Evolutionary conservation across 371 early-diverging fungal genomes (phyloP), one percentile per base, ranked within the genome.

Genomic region (Fennellomyces sp.): DNA sequence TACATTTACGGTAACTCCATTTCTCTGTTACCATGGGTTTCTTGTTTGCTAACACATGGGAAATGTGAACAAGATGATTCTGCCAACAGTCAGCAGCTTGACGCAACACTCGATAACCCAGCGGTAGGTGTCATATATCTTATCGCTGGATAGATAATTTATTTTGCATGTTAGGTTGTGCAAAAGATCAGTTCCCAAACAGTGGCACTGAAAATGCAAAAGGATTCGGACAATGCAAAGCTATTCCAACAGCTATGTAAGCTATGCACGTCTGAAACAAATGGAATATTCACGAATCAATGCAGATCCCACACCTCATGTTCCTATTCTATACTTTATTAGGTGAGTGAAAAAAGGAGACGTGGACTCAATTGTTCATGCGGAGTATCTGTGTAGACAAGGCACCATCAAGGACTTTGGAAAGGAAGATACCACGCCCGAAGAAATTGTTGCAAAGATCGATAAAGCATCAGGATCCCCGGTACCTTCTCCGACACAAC

Each of bases 161-260:
- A 21, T 13, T 36, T 48, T 6, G 30, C 8, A 29, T 39, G 15
- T 13, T 26, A 63, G 63, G 52, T 63, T 10, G 35, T 63, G 45
- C 23, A 51, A 28, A 30, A 33, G 19, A 30, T 64, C 0, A 25
- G 30, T 21, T 19, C 48, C 2, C 38, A 45, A 17, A 26, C 68
- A 19, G 52, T 68, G 8, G 64, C 68, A 6, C 30, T 68, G 0
- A 47, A 55, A 28, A 59, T 68, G 64, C 49, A 56, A n/a, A 61
- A 52, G 42, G 60, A 56, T 13, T 62, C 66, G 5, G 66, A 63
- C 11, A 56, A 65, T 60, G 70, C 70, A 26, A 56, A 49, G 15
- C 27, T 70, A 19, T 70, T 70, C 55, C 47, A 51, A 12, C 70
- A 70, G 53, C 47, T 70, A 39, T 70, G 70, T 65, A 63, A 57